phyloP scores from a whole-genome alignment of 805 yeast species.

The Hanseniaspora valbyensis region DNA sequence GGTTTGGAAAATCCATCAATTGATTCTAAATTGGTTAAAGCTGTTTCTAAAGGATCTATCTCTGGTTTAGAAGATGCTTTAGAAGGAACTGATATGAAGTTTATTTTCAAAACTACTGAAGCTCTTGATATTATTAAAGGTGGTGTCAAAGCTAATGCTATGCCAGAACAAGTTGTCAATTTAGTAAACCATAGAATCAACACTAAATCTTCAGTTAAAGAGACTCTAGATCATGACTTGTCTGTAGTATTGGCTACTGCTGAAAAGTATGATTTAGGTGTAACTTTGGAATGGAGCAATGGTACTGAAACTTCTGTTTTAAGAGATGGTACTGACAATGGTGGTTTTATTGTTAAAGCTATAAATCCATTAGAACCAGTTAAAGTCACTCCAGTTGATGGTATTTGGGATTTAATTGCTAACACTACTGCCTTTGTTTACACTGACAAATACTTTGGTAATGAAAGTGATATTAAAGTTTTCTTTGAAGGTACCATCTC shows the following conservation, averaged over 20 bases:
- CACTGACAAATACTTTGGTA: slow-evolving; percentile 35
- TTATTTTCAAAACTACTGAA: slow-evolving; percentile 43
- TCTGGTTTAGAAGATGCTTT: slow-evolving; percentile 26
- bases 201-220: slow-evolving; percentile 36
- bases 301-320: slow-evolving; percentile 15
- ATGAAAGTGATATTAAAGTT: slow-evolving; percentile 8
- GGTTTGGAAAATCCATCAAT: slow-evolving; percentile 14
- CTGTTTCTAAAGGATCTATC: slow-evolving; percentile 32
- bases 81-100: slow-evolving; percentile 14
- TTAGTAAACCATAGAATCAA: slow-evolving; percentile 49
- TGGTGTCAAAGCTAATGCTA: slow-evolving; percentile 57
- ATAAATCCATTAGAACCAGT: slow-evolving; percentile 37
- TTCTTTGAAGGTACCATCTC: slow-evolving; percentile 17
- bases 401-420: slow-evolving; percentile 43
- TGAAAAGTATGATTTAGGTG: slow-evolving; percentile 17
- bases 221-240: slow-evolving; percentile 30
- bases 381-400: slow-evolving; percentile 39
- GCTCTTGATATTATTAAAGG: slow-evolving; percentile 52
- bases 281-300: slow-evolving; percentile 15
- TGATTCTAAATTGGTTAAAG: slow-evolving; percentile 24
- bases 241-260: slow-evolving; percentile 16
- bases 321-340: slow-evolving; percentile 15
- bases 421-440: slow-evolving; percentile 48
- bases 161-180: slow-evolving; percentile 47
- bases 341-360: slow-evolving; percentile 24